Conservation (phyloP, 257 asterid genomes). For the Lavandula angustifolia region DNA sequence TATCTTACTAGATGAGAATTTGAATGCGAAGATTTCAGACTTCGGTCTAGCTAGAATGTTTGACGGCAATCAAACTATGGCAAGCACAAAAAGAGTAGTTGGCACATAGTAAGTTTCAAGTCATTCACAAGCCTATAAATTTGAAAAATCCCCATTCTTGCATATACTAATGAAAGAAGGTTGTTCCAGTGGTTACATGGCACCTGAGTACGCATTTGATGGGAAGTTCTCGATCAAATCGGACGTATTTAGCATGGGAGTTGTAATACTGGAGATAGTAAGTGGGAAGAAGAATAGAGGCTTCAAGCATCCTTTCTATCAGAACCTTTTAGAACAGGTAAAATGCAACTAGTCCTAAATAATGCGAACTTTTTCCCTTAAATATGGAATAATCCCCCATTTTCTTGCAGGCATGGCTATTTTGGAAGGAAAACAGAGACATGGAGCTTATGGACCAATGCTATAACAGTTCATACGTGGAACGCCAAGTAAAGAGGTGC, state of each 20-base stretch:
- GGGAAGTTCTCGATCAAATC: conserved; percentile 18
- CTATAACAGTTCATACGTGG: not conserved
- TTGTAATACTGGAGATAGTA: conserved; percentile 9
- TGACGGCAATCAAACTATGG: conserved; percentile 6
- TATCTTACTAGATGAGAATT: not conserved
- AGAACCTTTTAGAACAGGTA: conserved; percentile 19
- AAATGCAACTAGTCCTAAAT: not conserved
- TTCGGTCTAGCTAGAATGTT: conserved; percentile 27
- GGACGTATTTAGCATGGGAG: conserved; percentile 21
- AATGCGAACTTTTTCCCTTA: not conserved
- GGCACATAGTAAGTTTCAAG: conserved; percentile 23
- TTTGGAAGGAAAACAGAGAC: conserved; percentile 17
- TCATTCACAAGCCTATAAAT: not conserved
- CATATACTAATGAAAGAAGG: not conserved
- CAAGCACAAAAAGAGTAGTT: conserved; percentile 20
- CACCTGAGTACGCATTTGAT: conserved; percentile 23
- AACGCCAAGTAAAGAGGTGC: conserved; percentile 8
- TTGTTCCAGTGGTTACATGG: conserved; percentile 18
- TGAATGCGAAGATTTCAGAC: conserved; percentile 18
- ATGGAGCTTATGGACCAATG: conserved; percentile 25
- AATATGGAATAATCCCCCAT: not conserved
- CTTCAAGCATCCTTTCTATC: not conserved
- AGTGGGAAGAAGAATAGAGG: conserved; percentile 23
- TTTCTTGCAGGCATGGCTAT: conserved; percentile 20
- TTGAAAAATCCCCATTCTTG: not conserved